phyloP scores from a whole-genome alignment of 164 flowering plant species.

The Paratinospora sagittata region DNA sequence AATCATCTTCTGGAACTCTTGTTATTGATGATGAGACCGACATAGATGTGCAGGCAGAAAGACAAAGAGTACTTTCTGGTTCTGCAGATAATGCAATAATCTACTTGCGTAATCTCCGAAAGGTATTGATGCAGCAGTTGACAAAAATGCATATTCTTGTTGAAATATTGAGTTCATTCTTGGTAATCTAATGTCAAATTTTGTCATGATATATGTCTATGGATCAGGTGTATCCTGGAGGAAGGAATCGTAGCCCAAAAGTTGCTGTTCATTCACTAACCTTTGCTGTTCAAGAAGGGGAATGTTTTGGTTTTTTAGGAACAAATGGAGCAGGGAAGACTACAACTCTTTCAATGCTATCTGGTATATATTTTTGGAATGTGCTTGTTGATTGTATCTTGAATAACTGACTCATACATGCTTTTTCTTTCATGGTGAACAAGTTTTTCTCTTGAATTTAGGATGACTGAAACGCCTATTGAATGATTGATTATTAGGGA shows the following conservation, averaged over 20 bases:
- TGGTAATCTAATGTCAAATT: not conserved
- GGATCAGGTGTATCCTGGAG: slow-evolving; percentile 77
- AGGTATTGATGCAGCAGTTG: slow-evolving; percentile 60
- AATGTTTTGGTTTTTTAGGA: slow-evolving; percentile 97
- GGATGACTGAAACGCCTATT: not conserved
- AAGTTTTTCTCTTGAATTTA: not conserved
- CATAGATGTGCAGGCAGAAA: slow-evolving; percentile 72
- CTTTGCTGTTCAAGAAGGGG: slow-evolving; percentile 92
- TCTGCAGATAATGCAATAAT: slow-evolving; percentile 56
- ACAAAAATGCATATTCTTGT: no score
- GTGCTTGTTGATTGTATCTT: not conserved
- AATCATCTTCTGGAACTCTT: slow-evolving; percentile 33
- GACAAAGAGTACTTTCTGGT: slow-evolving; percentile 82
- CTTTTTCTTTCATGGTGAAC: not conserved
- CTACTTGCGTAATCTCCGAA: slow-evolving; percentile 72
- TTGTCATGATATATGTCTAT: slow-evolving; percentile 2
- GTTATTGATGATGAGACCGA: slow-evolving; percentile 55
- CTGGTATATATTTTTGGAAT: slow-evolving; percentile 41
- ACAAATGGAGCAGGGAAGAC: slow-evolving; percentile 99
- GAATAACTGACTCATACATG: not conserved
- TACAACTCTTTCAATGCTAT: slow-evolving; percentile 87
- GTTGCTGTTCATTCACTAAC: slow-evolving; percentile 86
- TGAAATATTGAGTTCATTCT: not conserved
- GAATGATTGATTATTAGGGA: not conserved
- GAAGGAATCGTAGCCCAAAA: slow-evolving; percentile 40